Evolutionary conservation across 2,329 filamentous ascomycete species (phyloP), one percentile per base, ranked within the genome.

Genomic region (Endocalyx cinctus): DNA sequence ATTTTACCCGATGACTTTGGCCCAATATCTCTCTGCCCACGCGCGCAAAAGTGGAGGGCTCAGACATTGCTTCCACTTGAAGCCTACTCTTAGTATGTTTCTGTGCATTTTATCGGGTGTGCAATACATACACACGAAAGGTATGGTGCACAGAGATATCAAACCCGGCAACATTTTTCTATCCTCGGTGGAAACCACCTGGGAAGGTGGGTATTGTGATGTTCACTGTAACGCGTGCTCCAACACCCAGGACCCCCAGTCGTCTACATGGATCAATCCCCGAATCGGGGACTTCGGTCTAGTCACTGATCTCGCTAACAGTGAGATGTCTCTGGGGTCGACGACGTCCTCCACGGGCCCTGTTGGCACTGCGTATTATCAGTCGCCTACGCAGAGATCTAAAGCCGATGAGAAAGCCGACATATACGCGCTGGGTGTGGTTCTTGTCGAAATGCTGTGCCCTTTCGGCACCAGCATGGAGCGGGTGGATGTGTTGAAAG

Each of bases 151-250:
- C 43, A 70, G 78, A 4, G 79, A 84, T 46, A 65, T 84, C 27
- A 84, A 83, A 46, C 79, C 79, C 0, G 77, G 73, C 4, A 84
- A 84, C 43, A 74, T 84, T 16, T 82, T 84, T 54, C 60, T 84
- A 1, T 74, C 72, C 2, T 56, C 62, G 1, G 55, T 66, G 1
- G 66, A 68, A 13, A 14, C 30, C 4, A 38, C 39, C 5, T 39
- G 31, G 6, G 41, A 48, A 15, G 40, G 43, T 6, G 54, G 54
- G 4, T 57, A 48, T 25, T 56, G 51, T 29, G 40, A 52, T 17
- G 31, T 51, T n/a, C 39, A 41, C 2, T 57, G 53, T 22, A 18
- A 18, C 20, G 35, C 43, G 3, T 57, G 53, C 20, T 14, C 20
- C 8, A 23, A 23, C 8, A n/a, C 8, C n/a, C 20, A 23, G n/a